Evolutionary conservation across 2,329 filamentous ascomycete genomes (phyloP).

Genomic region (Lasiodiplodia citricola): DNA sequence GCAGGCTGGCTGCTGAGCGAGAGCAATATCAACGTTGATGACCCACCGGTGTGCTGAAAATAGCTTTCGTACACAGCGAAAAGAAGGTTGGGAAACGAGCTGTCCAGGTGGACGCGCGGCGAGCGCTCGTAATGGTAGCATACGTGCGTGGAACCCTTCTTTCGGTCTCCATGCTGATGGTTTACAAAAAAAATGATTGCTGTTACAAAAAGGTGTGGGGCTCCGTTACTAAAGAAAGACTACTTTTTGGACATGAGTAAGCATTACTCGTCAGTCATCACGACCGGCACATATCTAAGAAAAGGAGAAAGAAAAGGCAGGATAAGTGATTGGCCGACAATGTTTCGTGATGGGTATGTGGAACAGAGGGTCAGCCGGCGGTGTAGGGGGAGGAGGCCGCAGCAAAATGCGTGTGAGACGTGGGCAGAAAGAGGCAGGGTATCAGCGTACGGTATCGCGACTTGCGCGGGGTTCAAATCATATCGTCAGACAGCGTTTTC

Average conservation of each 20-base stretch:
- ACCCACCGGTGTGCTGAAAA: background rate
- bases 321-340: background rate
- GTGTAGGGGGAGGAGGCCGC: too few relatives aligned
- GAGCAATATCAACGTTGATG: background rate
- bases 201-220: background rate
- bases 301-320: background rate
- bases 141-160: background rate
- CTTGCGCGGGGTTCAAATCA: background rate
- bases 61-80: background rate
- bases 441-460: background rate
- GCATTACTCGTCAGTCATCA: background rate
- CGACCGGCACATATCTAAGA: background rate
- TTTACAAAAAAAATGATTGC: background rate
- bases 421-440: background rate
- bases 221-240: background rate
- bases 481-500: background rate
- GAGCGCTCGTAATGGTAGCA: background rate
- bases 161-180: background rate
- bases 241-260: background rate
- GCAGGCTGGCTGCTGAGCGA: background rate
- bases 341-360: background rate
- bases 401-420: background rate
- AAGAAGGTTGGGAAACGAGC: background rate
- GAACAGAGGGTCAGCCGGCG: background rate
- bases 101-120: background rate